Evolutionary conservation across 352 stramenopile genomes (phyloP).

Genomic region (Phytophthora pisi): DNA sequence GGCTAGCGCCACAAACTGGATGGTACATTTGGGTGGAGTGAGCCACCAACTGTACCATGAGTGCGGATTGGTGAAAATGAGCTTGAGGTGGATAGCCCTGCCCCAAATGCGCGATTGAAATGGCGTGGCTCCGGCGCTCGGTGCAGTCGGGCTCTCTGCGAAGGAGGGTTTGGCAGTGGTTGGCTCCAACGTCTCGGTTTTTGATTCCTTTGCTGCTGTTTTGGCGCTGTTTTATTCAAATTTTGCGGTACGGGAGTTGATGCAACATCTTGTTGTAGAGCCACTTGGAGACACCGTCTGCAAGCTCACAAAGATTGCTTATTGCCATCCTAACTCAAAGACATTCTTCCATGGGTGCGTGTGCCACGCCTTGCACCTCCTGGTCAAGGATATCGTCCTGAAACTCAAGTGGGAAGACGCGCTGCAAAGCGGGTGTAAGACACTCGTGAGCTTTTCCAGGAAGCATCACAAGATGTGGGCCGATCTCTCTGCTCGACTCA

Average conservation of each 20-base stretch:
- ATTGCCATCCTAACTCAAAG: not conserved
- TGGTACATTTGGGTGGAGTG: too few relatives aligned
- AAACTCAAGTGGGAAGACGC: not conserved
- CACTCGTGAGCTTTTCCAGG: not conserved
- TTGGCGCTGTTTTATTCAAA: not conserved
- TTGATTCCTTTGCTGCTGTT: too few relatives aligned
- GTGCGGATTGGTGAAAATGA: not conserved
- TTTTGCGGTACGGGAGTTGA: not conserved
- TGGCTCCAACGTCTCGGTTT: not conserved
- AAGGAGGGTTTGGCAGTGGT: not conserved
- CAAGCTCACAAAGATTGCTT: not conserved
- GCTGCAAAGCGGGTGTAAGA: not conserved
- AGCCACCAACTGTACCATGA: too few relatives aligned
- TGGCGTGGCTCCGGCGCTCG: not conserved
- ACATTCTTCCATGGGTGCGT: not conserved
- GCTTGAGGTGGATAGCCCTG: not conserved
- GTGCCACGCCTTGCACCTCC: not conserved
- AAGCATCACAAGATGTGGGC: conserved; percentile 1
- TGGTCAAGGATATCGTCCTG: not conserved
- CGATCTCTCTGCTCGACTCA: not conserved
- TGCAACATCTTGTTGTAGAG: not conserved
- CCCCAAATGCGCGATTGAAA: not conserved
- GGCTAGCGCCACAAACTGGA: too few relatives aligned
- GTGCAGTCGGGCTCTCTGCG: not conserved
- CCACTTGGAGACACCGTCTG: not conserved